These are phyloP conservation scores for Grigorovia transvaalensis DNA, from an alignment of 805 yeast species.

Conservation along the genomic window DNA sequence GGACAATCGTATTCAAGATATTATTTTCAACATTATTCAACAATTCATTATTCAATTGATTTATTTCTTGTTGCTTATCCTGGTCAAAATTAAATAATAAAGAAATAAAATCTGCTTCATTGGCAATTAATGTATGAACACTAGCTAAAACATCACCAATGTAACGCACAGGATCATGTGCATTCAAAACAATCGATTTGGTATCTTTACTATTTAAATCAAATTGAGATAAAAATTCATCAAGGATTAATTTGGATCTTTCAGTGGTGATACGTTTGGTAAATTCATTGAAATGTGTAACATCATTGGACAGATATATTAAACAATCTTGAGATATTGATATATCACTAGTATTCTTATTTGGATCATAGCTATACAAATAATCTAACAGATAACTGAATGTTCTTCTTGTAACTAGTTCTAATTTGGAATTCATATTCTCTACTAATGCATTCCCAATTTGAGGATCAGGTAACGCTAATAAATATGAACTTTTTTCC, in stretches of 20 bases:
- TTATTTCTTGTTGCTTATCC: conserved; percentile 6
- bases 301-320: conserved; percentile 31
- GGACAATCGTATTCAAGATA: conserved; percentile 24
- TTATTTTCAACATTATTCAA: conserved; percentile 20
- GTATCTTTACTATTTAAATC: conserved; percentile 16
- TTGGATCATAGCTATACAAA: conserved; percentile 22
- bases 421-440: conserved; percentile 42
- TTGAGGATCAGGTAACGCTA: conserved; percentile 57
- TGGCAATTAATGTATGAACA: conserved; percentile 74
- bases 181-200: conserved; percentile 50
- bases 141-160: conserved; percentile 84
- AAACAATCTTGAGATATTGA: conserved; percentile 17
- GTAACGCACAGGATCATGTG: conserved; percentile 73
- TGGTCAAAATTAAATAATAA: conserved; percentile 42
- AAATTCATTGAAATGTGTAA: conserved; percentile 47
- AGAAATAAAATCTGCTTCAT: conserved; percentile 69
- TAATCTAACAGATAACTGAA: conserved; percentile 32
- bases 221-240: conserved; percentile 57
- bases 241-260: conserved; percentile 52
- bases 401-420: conserved; percentile 45
- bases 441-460: conserved; percentile 58
- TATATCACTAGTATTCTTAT: conserved; percentile 7
- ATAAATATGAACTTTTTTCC: conserved; percentile 55
- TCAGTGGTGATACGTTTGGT: conserved; percentile 54
- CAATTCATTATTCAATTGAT: conserved; percentile 14